Percentiles rank a stretch among this genome's conserved stretches.
Conservation (phyloP, 768 basidiomycete genomes). For the Tylopilus rubrobrunneus region DNA sequence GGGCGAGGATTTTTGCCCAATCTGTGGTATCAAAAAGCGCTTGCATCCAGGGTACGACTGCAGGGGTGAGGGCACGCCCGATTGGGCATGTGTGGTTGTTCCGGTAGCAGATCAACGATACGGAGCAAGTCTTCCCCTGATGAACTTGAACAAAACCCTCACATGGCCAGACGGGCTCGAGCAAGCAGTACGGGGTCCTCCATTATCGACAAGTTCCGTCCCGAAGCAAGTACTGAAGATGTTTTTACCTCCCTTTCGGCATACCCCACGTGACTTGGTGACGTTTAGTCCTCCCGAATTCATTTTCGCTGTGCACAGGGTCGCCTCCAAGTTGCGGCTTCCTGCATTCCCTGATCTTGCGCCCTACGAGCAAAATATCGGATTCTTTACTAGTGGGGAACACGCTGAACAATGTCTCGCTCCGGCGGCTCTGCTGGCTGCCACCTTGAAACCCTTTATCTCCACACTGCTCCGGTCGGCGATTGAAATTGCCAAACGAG, state of each 20-base stretch:
- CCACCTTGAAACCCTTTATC: conserved; percentile 30
- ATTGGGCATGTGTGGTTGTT: conserved; percentile 27
- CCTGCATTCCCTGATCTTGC: conserved; percentile 18
- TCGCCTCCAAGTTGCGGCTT: conserved; percentile 17
- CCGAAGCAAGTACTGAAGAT: conserved; percentile 2
- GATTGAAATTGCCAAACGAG: conserved; percentile 30
- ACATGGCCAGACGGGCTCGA: conserved; percentile 17
- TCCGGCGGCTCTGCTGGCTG: conserved; percentile 36
- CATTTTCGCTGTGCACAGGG: conserved; percentile 26
- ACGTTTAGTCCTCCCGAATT: conserved; percentile 24
- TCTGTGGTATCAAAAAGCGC: conserved; percentile 29
- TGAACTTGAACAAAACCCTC: conserved; percentile 15
- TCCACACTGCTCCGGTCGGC: conserved; percentile 33
- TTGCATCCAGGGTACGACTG: conserved; percentile 22
- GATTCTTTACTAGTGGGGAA: conserved; percentile 13
- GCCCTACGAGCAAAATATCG: conserved; percentile 3
- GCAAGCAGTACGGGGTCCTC: conserved; percentile 9
- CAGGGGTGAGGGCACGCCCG: conserved; percentile 15
- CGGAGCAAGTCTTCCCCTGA: conserved; percentile 16
- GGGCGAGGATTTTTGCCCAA: conserved; percentile 21
- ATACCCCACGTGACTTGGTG: conserved; percentile 22
- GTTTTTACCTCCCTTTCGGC: conserved; percentile 10
- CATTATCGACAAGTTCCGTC: not conserved
- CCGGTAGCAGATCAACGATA: conserved; percentile 17
- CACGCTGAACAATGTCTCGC: conserved; percentile 27